A percentile compares a stretch with the other conserved stretches of the same genome.
Conservation (phyloP, 345 rosid species). For the Cardiospermum halicacabum region DNA sequence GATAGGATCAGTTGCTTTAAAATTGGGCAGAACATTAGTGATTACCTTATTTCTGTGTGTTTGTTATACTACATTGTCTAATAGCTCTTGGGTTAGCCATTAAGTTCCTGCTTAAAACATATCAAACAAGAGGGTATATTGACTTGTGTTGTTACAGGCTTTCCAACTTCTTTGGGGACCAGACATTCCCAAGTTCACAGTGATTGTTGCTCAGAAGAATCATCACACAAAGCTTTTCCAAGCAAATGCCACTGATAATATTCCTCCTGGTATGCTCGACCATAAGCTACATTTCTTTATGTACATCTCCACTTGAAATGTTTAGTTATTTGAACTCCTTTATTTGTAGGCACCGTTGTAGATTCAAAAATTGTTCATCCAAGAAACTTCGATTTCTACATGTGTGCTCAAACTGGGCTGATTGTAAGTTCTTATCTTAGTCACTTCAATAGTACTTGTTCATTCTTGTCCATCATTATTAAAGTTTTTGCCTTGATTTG, state of each 20-base stretch:
- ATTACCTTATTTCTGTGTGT: too few relatives aligned
- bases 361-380: conserved; percentile 81
- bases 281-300: background rate
- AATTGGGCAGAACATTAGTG: too few relatives aligned
- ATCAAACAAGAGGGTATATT: background rate
- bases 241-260: conserved; percentile 54
- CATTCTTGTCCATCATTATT: background rate
- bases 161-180: conserved; percentile 55
- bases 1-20: too few relatives aligned
- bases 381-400: conserved; percentile 77
- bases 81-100: too few relatives aligned
- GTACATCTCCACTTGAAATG: conserved; percentile 7
- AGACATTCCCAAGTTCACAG: conserved; percentile 69
- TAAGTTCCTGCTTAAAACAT: too few relatives aligned
- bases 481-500: too few relatives aligned
- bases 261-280: conserved; percentile 66
- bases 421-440: conserved; percentile 40
- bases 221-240: conserved; percentile 88
- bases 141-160: conserved; percentile 45
- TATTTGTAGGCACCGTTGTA: conserved; percentile 68
- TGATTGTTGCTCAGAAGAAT: conserved; percentile 83
- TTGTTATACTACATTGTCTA: too few relatives aligned
- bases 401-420: conserved; percentile 83
- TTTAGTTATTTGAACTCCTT: conserved; percentile 6
- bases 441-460: background rate